Evolutionary conservation across 2,329 filamentous ascomycete species (phyloP).

Genomic region (Botrytis deweyae): DNA sequence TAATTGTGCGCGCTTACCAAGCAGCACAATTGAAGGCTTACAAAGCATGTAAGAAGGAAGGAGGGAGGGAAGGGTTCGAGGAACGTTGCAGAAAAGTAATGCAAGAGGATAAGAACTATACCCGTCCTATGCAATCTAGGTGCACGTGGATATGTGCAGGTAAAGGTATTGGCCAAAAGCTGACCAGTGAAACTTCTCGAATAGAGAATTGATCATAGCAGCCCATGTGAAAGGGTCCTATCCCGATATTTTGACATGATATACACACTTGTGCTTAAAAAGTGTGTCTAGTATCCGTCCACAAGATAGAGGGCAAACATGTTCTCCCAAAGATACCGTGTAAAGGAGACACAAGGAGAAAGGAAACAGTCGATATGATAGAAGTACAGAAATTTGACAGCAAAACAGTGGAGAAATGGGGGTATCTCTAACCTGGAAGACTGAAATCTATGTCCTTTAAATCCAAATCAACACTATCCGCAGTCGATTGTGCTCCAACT

Average conservation of each 20-base stretch:
- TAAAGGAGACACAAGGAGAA: not conserved
- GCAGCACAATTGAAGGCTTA: not conserved
- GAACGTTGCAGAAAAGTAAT: conserved; percentile 10
- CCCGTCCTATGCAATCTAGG: not conserved
- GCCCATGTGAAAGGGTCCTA: conserved; percentile 11
- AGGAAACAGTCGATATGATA: not conserved
- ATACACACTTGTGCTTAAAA: conserved; percentile 10
- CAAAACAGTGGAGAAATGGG: conserved; percentile 4
- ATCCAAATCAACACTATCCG: conserved; percentile 24
- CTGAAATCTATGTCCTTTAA: conserved; percentile 29
- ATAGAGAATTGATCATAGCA: conserved; percentile 5
- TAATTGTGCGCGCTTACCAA: conserved; percentile 22
- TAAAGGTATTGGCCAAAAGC: not conserved
- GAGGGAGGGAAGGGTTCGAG: not conserved
- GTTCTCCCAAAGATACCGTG: not conserved
- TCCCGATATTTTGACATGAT: conserved; percentile 3
- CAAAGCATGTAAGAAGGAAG: not conserved
- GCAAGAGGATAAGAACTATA: conserved; percentile 16
- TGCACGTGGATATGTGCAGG: conserved; percentile 15
- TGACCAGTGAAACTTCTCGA: conserved; percentile 8
- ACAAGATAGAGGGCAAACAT: not conserved
- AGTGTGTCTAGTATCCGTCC: not conserved
- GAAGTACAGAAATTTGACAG: not conserved
- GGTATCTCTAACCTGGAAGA: conserved; percentile 20
- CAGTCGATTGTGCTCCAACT: conserved; percentile 17